Conservation (phyloP, 176 grass and related monocot species). For the Ensete ventricosum region DNA sequence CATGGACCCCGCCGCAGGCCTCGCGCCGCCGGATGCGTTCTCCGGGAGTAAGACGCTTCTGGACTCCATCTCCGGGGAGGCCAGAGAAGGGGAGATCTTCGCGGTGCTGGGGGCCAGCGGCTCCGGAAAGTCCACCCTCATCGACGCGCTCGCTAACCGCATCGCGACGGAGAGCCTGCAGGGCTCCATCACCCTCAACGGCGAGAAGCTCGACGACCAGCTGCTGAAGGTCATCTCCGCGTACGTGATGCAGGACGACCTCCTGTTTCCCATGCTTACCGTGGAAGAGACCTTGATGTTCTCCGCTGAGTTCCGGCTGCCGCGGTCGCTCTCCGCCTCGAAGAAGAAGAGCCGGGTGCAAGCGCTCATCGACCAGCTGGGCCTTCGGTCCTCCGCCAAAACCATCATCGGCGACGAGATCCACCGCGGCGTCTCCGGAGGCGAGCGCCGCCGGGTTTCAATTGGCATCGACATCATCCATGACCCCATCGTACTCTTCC, state of each 20-base stretch:
- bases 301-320: slow-evolving; percentile 93
- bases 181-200: slow-evolving; percentile 77
- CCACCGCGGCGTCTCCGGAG: slow-evolving; percentile 89
- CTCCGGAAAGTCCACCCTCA: slow-evolving; percentile 94
- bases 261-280: slow-evolving; percentile 93
- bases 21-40: slow-evolving; percentile 2
- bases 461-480: slow-evolving; percentile 98
- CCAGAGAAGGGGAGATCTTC: slow-evolving; percentile 89
- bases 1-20: neutral
- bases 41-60: slow-evolving; percentile 65
- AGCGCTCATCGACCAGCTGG: slow-evolving; percentile 87
- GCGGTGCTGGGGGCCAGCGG: slow-evolving; percentile 91
- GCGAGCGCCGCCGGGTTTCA: slow-evolving; percentile 83
- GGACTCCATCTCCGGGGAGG: slow-evolving; percentile 70
- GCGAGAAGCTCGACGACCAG: slow-evolving; percentile 54
- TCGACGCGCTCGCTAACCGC: slow-evolving; percentile 87
- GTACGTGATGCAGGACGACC: slow-evolving; percentile 98
- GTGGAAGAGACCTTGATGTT: slow-evolving; percentile 98
- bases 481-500: slow-evolving; percentile 88
- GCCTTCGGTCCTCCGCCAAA: slow-evolving; percentile 51
- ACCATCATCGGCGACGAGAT: slow-evolving; percentile 98
- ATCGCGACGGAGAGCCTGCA: slow-evolving; percentile 78
- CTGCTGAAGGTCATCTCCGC: slow-evolving; percentile 94
- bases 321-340: slow-evolving; percentile 49
- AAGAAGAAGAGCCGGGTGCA: slow-evolving; percentile 86